Percentiles rank a stretch among this genome's conserved stretches.
Evolutionary conservation across 73 alveolate genomes (phyloP).

Genomic region (Paramecium sexaurelia): DNA sequence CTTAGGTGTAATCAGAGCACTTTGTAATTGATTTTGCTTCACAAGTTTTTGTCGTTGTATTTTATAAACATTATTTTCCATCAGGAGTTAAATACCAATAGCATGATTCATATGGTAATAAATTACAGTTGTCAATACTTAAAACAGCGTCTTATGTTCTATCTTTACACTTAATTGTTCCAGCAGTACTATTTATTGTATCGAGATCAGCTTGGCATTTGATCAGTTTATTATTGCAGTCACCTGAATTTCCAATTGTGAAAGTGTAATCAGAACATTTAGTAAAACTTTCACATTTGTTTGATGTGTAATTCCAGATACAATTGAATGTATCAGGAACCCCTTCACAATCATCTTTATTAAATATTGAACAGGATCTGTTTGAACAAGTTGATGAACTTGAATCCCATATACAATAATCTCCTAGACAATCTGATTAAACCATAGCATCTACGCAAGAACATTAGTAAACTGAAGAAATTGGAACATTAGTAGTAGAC

Average conservation of each 20-base stretch:
- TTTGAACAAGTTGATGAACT: not conserved
- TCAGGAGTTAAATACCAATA: not conserved
- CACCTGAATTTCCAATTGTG: not conserved
- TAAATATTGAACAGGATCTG: not conserved
- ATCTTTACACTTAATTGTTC: not conserved
- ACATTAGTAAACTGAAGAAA: not conserved
- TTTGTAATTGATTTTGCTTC: not conserved
- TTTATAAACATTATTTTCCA: not conserved
- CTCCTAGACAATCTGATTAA: not conserved
- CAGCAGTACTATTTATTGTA: not conserved
- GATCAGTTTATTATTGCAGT: not conserved
- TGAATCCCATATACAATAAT: not conserved
- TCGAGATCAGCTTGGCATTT: not conserved
- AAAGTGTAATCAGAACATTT: not conserved
- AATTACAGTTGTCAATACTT: not conserved
- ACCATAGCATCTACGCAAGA: not conserved
- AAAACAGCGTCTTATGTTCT: not conserved
- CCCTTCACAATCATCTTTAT: not conserved
- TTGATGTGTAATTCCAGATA: not conserved
- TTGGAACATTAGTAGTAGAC: not conserved
- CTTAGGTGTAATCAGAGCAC: not conserved
- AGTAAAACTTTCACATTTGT: not conserved
- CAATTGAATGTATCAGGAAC: not conserved
- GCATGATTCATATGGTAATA: not conserved
- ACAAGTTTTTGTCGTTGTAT: not conserved